These are phyloP conservation scores for Neoscytalidium dimidiatum DNA, from an alignment of 2,329 filamentous ascomycete genomes.

Conservation along the genomic window DNA sequence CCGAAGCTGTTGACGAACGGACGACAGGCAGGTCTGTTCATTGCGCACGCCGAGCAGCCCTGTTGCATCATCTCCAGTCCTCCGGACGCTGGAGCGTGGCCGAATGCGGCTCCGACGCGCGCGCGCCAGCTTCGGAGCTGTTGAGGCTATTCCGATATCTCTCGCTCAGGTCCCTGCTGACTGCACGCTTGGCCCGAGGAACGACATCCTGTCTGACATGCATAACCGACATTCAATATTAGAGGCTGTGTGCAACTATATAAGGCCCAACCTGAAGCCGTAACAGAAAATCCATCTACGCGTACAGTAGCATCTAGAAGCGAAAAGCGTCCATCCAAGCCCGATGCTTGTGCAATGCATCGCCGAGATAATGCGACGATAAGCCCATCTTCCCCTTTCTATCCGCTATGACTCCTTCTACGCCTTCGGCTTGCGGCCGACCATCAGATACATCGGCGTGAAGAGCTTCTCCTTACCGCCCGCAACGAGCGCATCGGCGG, in stretches of 20 bases:
- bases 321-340: constrained; percentile 1
- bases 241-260: constrained; percentile 12
- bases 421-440: constrained; percentile 76
- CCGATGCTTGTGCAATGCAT: background rate
- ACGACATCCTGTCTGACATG: background rate
- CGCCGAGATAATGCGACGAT: background rate
- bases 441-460: constrained; percentile 98
- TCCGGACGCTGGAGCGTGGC: background rate
- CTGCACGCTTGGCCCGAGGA: background rate
- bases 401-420: background rate
- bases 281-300: constrained; percentile 12
- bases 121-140: constrained; percentile 4
- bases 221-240: constrained; percentile 14
- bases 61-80: background rate
- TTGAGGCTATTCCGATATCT: constrained; percentile 11
- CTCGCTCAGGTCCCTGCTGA: background rate
- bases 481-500: constrained; percentile 82
- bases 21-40: background rate
- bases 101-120: constrained; percentile 6
- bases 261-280: constrained; percentile 15
- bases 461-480: constrained; percentile 90
- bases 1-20: background rate
- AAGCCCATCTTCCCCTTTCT: background rate
- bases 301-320: constrained; percentile 11
- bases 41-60: no score